Evolutionary conservation across 148 eudicot genomes (phyloP).

Genomic region (Rhododendron williamsianum): DNA sequence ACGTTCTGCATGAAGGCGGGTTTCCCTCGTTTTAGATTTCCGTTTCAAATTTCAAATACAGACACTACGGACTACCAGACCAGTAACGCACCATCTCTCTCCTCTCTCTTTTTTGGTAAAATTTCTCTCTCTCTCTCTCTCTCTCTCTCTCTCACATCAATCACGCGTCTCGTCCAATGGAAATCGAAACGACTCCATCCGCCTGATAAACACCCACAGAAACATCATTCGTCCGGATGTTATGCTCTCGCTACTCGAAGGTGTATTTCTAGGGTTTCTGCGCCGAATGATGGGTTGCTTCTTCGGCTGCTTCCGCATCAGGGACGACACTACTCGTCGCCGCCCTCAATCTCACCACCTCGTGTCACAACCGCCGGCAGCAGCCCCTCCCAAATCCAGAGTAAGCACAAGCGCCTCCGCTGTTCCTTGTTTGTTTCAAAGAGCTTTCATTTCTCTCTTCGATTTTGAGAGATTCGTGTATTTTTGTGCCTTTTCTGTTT

Average conservation of each 20-base stretch:
- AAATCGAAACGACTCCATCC: neutral
- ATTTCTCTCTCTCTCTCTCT: neutral
- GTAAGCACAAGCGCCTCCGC: slow-evolving; percentile 10
- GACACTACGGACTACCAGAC: neutral
- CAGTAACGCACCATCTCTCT: neutral
- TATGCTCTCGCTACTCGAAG: slow-evolving; percentile 11
- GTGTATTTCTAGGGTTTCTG: slow-evolving; percentile 21
- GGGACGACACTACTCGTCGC: slow-evolving; percentile 10
- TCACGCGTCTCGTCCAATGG: neutral
- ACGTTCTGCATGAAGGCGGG: neutral
- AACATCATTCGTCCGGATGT: slow-evolving; percentile 4
- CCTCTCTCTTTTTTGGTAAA: too few species aligned
- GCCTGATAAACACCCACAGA: neutral
- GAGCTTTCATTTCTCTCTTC: neutral
- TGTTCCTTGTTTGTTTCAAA: neutral
- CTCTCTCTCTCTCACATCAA: neutral
- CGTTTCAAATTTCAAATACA: neutral
- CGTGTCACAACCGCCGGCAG: neutral
- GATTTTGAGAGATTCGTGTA: neutral
- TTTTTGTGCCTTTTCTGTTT: slow-evolving; percentile 1
- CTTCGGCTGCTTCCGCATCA: slow-evolving; percentile 39
- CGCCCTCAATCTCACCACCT: slow-evolving; percentile 6
- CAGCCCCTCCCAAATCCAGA: slow-evolving; percentile 3
- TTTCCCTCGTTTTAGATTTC: neutral
- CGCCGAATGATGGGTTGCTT: slow-evolving; percentile 42